Evolutionary conservation across 2,329 filamentous ascomycete species (phyloP).

Genomic region (Zalaria obscura): DNA sequence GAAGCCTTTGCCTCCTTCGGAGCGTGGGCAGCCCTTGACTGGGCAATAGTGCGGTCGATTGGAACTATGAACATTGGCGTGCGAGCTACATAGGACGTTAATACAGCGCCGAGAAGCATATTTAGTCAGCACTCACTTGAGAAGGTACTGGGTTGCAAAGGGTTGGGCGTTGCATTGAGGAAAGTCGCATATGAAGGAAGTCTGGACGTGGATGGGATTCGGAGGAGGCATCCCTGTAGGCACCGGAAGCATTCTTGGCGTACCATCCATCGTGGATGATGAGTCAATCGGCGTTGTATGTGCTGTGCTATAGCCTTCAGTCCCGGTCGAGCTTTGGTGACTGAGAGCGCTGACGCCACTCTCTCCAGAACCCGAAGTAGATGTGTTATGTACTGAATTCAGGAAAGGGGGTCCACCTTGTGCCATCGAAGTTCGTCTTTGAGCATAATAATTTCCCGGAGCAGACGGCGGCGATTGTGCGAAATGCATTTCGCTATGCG

Average conservation of each 20-base stretch:
- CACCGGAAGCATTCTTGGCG: constrained; percentile 14
- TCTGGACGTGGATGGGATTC: neutral
- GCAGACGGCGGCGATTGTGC: constrained; percentile 6
- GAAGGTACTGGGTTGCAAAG: constrained; percentile 63
- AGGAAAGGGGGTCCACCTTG: constrained; percentile 3
- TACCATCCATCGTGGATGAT: constrained; percentile 16
- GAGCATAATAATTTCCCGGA: constrained; percentile 1
- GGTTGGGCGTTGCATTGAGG: constrained; percentile 55
- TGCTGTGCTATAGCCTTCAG: constrained; percentile 18
- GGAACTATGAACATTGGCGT: constrained; percentile 54
- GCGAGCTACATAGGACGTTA: constrained; percentile 37
- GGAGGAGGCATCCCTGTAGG: constrained; percentile 19
- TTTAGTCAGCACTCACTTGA: constrained; percentile 43
- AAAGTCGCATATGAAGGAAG: constrained; percentile 38
- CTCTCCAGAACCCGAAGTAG: constrained; percentile 14
- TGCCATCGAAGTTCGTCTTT: constrained; percentile 3
- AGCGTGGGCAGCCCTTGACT: constrained; percentile 41
- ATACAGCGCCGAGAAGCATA: neutral
- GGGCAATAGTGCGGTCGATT: constrained; percentile 51
- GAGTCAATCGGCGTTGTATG: constrained; percentile 21
- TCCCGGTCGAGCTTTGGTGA: constrained; percentile 12
- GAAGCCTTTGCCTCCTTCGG: constrained; percentile 51
- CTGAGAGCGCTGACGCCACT: constrained; percentile 14
- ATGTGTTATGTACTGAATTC: constrained; percentile 2
- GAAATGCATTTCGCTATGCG: constrained; percentile 4